These are phyloP conservation scores for Ogataea trehaloabstinens DNA, from an alignment of 805 yeast genomes.

Conservation along the genomic window DNA sequence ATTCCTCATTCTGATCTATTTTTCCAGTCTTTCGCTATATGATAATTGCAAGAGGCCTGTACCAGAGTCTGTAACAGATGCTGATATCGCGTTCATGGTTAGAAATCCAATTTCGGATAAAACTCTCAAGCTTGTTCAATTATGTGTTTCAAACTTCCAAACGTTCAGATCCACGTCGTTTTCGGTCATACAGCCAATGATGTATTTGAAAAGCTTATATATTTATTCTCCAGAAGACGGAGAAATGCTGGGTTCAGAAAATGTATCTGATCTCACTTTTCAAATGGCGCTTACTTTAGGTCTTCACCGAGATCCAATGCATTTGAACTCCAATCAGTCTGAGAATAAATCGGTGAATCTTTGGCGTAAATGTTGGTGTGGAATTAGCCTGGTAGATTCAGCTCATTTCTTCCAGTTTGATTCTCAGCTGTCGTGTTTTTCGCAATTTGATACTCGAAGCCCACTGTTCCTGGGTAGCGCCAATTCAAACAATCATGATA, in stretches of 20 bases:
- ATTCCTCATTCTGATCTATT: constrained; percentile 39
- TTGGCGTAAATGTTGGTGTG: constrained; percentile 60
- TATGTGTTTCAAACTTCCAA: constrained; percentile 41
- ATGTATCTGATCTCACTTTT: constrained; percentile 35
- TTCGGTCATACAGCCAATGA: constrained; percentile 42
- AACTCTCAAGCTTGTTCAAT: constrained; percentile 37
- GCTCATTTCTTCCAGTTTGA: constrained; percentile 41
- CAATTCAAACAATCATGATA: constrained; percentile 33
- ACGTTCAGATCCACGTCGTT: constrained; percentile 38
- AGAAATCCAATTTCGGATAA: constrained; percentile 39
- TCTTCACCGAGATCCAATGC: constrained; percentile 45
- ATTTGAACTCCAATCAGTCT: constrained; percentile 17
- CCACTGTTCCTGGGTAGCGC: constrained; percentile 36
- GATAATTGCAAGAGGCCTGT: constrained; percentile 26
- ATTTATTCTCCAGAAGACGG: constrained; percentile 46
- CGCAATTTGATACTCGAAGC: constrained; percentile 41
- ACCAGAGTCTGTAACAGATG: constrained; percentile 25
- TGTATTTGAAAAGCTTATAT: constrained; percentile 40
- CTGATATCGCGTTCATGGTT: constrained; percentile 32
- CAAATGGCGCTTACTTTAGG: constrained; percentile 48
- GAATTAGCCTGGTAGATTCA: constrained; percentile 40
- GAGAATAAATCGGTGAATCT: constrained; percentile 42
- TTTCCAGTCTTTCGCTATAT: constrained; percentile 39
- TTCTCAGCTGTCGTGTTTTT: constrained; percentile 26
- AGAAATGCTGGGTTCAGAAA: constrained; percentile 40